Evolutionary conservation across 2,329 filamentous ascomycete species (phyloP).

Genomic region (Aschersonia sp.): DNA sequence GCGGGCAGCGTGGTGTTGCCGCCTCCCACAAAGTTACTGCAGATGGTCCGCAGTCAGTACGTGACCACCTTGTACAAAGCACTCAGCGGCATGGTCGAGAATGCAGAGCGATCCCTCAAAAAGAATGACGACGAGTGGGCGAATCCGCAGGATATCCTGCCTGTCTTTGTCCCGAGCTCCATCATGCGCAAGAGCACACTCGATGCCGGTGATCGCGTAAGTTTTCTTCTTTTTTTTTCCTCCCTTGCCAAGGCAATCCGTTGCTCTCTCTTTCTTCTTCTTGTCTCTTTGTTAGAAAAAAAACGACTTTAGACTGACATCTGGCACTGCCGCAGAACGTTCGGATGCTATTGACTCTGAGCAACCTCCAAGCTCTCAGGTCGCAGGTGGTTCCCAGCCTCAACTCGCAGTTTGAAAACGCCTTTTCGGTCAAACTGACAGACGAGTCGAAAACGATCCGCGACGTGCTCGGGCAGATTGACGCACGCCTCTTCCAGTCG

Average conservation of each 20-base stretch:
- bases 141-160: conserved; percentile 27
- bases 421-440: conserved; percentile 86
- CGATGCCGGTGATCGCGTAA: conserved; percentile 41
- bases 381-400: conserved; percentile 72
- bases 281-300: background rate
- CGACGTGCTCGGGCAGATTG: conserved; percentile 82
- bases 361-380: conserved; percentile 76
- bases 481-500: conserved; percentile 77
- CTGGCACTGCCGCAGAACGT: conserved; percentile 48
- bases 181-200: conserved; percentile 30
- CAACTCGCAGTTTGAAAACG: conserved; percentile 84
- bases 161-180: conserved; percentile 11
- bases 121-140: conserved; percentile 50
- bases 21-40: conserved; percentile 73
- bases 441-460: conserved; percentile 87
- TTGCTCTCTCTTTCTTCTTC: background rate
- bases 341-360: conserved; percentile 84
- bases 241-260: too few relatives aligned
- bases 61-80: conserved; percentile 90
- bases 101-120: conserved; percentile 63
- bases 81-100: conserved; percentile 90
- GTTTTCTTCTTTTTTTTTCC: conserved; percentile 9
- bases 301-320: background rate
- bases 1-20: conserved; percentile 67
- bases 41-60: conserved; percentile 85